Conservation (phyloP, 345 rosid genomes). For the Gossypium turneri region DNA sequence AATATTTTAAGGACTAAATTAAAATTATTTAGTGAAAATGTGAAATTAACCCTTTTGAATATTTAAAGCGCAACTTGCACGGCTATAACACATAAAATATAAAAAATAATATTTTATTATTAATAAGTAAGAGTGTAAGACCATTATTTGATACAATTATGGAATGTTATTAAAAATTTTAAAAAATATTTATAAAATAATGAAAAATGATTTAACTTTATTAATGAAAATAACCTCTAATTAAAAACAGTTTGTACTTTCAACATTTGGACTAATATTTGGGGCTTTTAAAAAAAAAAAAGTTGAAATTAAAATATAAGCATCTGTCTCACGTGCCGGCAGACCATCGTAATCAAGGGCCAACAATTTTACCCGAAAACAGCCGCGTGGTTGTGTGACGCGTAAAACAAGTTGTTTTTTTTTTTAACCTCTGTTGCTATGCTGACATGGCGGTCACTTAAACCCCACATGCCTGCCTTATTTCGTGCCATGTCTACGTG, state of each 20-base stretch:
- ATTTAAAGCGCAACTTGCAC: too few relatives aligned
- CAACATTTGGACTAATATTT: background rate
- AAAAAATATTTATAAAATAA: too few relatives aligned
- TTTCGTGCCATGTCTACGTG: slow-evolving; percentile 50
- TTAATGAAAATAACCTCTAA: background rate
- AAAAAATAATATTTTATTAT: too few relatives aligned
- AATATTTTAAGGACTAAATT: too few relatives aligned
- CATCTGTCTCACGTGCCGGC: slow-evolving; percentile 37
- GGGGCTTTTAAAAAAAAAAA: background rate
- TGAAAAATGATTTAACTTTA: too few relatives aligned
- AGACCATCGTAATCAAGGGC: slow-evolving; percentile 32
- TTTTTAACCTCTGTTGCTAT: slow-evolving; percentile 4
- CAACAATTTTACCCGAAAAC: slow-evolving; percentile 37
- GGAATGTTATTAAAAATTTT: too few relatives aligned
- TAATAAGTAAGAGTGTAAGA: too few relatives aligned
- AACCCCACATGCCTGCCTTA: slow-evolving; percentile 71
- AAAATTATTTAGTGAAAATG: too few relatives aligned
- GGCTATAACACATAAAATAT: too few relatives aligned
- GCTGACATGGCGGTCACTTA: slow-evolving; percentile 63
- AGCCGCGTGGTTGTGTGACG: slow-evolving; percentile 41
- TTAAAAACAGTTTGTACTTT: background rate
- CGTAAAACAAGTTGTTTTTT: slow-evolving; percentile 1
- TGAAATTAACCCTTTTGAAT: too few relatives aligned
- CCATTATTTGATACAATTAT: too few relatives aligned
- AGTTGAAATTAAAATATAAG: background rate